Evolutionary conservation across 1,284 basidiomycete genomes (phyloP), one percentile per base, ranked within the genome.

Genomic region (Ceratobasidium sp.): DNA sequence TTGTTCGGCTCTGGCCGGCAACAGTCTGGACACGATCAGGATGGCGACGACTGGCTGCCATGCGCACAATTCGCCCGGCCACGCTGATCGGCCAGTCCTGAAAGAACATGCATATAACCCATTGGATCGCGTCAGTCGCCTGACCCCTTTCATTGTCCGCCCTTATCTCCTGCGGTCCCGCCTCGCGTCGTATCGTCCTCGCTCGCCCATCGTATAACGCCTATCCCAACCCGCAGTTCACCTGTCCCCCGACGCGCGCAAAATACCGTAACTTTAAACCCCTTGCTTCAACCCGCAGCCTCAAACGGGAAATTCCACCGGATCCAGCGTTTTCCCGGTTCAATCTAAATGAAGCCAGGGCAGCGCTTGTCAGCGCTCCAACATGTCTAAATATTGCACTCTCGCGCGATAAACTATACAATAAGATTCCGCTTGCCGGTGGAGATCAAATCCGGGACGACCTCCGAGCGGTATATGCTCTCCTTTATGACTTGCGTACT

Each of bases 81-180:
- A n/a, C n/a, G n/a, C n/a, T n/a, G n/a, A n/a, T n/a, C n/a, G 38
- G 38, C 8, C 38, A 40, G 8, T 40, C 10, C 10, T 40, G 38
- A 40, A 17, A 40, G 38, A 40, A 40, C n/a, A 40, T 40, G 38
- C 38, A 40, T 40, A 40, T 40, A 40, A 17, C 38, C 8, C 38
- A 8, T 8, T 31, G 12, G 7, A 45, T 52, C 60, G 27, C 60
- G 47, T 64, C 47, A 52, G 47, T 47, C n/a, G 6, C 3, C 27
- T 52, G 45, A 64, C 58, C 22, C 22, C 17, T 25, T 50, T 62
- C 56, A 58, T 45, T 58, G 56, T 58, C 56, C 45, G 58, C 40
- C 38, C 55, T 13, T 55, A 13, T 20, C 15, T 1, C 42, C 22
- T 31, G 60, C 47, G 47, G 32, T 25, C 13, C 35, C 5, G 60